Evolutionary conservation across 768 basidiomycete species (phyloP), one percentile per base, ranked within the genome.

Genomic region (Trametes punicea): DNA sequence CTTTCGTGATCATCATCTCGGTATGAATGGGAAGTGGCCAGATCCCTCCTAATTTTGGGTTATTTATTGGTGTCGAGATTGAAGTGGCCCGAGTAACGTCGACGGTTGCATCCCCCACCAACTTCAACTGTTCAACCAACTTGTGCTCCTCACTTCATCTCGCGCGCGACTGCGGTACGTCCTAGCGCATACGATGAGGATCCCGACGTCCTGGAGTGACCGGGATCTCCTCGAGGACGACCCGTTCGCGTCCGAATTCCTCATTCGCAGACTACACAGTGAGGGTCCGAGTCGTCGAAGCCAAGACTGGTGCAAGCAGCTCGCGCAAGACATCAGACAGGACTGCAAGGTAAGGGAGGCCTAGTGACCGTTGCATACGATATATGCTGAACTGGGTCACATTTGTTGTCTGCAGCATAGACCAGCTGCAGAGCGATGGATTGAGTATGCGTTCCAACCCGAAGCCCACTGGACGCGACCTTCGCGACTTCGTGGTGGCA

Each of bases 181-280:
- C n/a, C n/a, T n/a, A n/a, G n/a, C n/a, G n/a, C n/a, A n/a, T n/a
- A n/a, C n/a, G n/a, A 56, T 56, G 55, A 56, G 47, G 39, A 18
- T 11, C 31, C 55, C 55, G 9, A 34, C 40, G 51, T 61, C 33
- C 38, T 18, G 39, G 42, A 20, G 41, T 18, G 69, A 70, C 52
- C 40, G 18, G 29, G 23, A 20, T 6, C 59, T 68, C 25, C 56
- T 68, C 6, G 44, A 62, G 5, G 60, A 65, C 33, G 64, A 68
- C 40, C 69, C 67, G 4, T 66, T 69, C 51, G 38, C 36, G 1
- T 41, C 56, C 3, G 16, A n/a, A 0, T 69, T 69, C 41, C 23
- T 38, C 18, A 45, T 15, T 10, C 51, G 54, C 11, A 34, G 36
- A 18, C 30, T 49, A 8, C 3, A 38, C 15, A 34, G 27, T 11